Base-by-base conservation (phyloP, 2,329 filamentous ascomycete species). In the Fusarium avenaceum region DNA sequence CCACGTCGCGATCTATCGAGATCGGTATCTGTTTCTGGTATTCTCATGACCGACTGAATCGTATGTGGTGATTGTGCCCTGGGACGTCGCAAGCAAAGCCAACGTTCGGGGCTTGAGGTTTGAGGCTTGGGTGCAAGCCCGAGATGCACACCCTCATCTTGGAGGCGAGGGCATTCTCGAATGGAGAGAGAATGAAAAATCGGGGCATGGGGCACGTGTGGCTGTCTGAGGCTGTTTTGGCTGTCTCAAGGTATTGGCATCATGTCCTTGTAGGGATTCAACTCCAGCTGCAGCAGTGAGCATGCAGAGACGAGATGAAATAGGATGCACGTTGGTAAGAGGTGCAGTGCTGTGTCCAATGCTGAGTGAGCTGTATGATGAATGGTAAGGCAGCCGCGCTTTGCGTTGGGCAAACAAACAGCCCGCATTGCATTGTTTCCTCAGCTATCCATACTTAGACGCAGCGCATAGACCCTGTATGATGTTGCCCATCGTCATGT, bases 301-400 rank as follows among this genome's bases (percentile, higher is more conserved):
- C 20, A 24, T 40, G 35, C 35, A 9, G 17, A 38, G 35, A 17
- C 20, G 22, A 28, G 19, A 26, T 45, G 33, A 58, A 24, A 57
- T 63, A 30, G 47, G 28, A 30, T 30, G 28, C 11, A 54, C 44
- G 51, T 49, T 57, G 28, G 46, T 54, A 52, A 64, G 46, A 44
- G 57, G n/a, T 48, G 20, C 33, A 55, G 44, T 40, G 15, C 20
- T 26, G 35, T 26, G 26, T n/a, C 20, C 19, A 47, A n/a, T 38
- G 19, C 26, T 38, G 20, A n/a, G 33, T 17, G 22, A 24, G 22
- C 40, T 38, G 39, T 48, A 48, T 32, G 42, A 30, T 43, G 58
- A 53, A 63, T 50, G 22, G 58, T 30, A 42, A 53, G 22, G 30
- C 49, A 70, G 45, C 53, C 67, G 67, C 67, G 67, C 50, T 70